Percentiles rank a stretch among this genome's conserved stretches.
Conservation (phyloP, 23 red algal species). For the Agarophyton chilense region DNA sequence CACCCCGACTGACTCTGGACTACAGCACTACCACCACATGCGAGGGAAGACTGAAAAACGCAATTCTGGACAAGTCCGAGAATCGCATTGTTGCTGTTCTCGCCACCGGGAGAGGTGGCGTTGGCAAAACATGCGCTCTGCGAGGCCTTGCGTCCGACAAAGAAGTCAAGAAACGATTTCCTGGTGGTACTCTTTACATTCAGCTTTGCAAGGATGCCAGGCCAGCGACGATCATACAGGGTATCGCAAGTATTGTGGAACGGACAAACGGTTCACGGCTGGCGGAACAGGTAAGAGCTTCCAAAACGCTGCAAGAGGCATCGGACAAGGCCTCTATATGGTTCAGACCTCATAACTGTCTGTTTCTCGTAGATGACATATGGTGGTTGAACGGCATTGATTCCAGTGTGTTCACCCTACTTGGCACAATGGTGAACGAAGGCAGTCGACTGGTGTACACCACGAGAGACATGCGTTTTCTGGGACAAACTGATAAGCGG, state of each 20-base stretch:
- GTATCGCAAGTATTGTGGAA: background rate
- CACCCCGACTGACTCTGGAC: too few species aligned
- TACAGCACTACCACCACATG: background rate
- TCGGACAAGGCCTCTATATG: background rate
- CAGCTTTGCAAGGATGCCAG: background rate
- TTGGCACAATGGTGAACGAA: too few species aligned
- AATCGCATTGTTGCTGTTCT: background rate
- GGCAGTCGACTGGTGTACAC: too few species aligned
- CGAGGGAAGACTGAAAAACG: background rate
- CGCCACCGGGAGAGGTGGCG: background rate
- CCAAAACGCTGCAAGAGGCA: background rate
- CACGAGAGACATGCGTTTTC: too few species aligned
- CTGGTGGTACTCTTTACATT: background rate
- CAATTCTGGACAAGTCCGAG: background rate
- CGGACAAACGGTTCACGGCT: background rate
- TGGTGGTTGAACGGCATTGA: background rate
- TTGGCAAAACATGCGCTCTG: background rate
- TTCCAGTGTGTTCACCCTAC: too few species aligned
- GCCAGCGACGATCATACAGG: background rate
- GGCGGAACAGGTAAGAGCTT: background rate
- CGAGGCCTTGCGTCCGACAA: background rate
- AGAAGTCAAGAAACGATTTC: background rate
- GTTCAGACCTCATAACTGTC: background rate
- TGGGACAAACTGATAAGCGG: too few species aligned
- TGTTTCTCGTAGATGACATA: constrained; percentile 18